Conservation (phyloP, 768 basidiomycete species). For the Artomyces pyxidatus region DNA sequence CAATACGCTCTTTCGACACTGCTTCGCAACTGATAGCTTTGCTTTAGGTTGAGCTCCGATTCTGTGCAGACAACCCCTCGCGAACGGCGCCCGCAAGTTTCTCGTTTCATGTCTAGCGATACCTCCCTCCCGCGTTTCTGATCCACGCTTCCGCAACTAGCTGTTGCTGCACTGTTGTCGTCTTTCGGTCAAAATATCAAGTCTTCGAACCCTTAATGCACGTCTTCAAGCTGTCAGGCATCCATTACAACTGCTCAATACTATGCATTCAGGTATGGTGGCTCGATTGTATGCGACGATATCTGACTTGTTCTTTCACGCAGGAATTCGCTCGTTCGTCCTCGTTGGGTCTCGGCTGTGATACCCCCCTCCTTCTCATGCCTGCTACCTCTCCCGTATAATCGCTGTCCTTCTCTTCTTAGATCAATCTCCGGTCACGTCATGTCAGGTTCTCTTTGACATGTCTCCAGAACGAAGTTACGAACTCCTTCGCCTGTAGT, state of each 20-base stretch:
- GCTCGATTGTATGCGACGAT: too few relatives aligned
- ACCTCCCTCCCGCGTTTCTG: not conserved
- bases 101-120: not conserved
- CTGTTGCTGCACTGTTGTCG: not conserved
- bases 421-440: too few relatives aligned
- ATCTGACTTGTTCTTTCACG: too few relatives aligned
- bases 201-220: not conserved
- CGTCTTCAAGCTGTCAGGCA: not conserved
- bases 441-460: too few relatives aligned
- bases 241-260: slow-evolving; percentile 13
- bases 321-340: too few relatives aligned
- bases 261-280: too few relatives aligned
- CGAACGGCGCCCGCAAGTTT: not conserved
- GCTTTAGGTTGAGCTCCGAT: not conserved
- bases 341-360: too few relatives aligned
- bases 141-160: not conserved
- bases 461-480: too few relatives aligned
- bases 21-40: not conserved
- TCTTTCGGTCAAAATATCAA: not conserved
- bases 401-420: too few relatives aligned
- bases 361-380: too few relatives aligned
- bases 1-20: not conserved
- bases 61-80: not conserved
- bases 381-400: too few relatives aligned
- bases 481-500: too few relatives aligned